phyloP scores from a whole-genome alignment of 2,329 filamentous ascomycete genomes.

The Aureobasidium sp. region DNA sequence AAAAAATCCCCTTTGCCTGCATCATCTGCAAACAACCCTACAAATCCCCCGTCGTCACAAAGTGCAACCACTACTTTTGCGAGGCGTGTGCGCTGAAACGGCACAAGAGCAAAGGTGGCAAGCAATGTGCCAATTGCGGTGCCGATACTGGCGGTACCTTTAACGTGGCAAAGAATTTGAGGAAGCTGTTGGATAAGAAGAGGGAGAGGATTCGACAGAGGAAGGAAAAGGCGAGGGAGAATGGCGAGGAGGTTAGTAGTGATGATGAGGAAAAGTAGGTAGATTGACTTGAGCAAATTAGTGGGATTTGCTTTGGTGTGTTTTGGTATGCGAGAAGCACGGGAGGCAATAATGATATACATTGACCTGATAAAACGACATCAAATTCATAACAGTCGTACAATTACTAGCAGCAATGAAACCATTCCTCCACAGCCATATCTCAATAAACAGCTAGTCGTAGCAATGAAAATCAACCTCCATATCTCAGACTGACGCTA shows the following conservation, averaged over 20 bases:
- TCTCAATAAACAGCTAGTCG: too few relatives aligned
- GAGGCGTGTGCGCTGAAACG: slow-evolving; percentile 79
- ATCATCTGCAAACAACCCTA: slow-evolving; percentile 78
- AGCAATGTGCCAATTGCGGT: slow-evolving; percentile 78
- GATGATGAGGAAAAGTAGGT: slow-evolving; percentile 17
- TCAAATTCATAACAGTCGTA: background rate
- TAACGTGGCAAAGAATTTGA: slow-evolving; percentile 76
- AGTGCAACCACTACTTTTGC: slow-evolving; percentile 95
- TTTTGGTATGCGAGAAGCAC: too few relatives aligned
- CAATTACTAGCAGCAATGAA: background rate
- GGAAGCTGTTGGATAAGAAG: slow-evolving; percentile 71
- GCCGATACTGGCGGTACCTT: slow-evolving; percentile 83
- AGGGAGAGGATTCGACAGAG: slow-evolving; percentile 39
- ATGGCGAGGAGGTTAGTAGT: slow-evolving; percentile 18
- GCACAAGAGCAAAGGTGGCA: slow-evolving; percentile 72
- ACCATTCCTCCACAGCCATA: background rate
- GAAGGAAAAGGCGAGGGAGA: slow-evolving; percentile 19
- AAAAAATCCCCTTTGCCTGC: slow-evolving; percentile 84
- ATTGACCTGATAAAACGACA: background rate
- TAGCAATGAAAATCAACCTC: background rate
- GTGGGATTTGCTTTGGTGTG: too few relatives aligned
- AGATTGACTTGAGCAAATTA: too few relatives aligned
- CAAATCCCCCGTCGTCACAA: slow-evolving; percentile 73
- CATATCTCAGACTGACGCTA: background rate
- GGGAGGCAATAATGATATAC: background rate